Evolutionary conservation across 306 rosid species (phyloP).

Genomic region (Potentilla sterilis): DNA sequence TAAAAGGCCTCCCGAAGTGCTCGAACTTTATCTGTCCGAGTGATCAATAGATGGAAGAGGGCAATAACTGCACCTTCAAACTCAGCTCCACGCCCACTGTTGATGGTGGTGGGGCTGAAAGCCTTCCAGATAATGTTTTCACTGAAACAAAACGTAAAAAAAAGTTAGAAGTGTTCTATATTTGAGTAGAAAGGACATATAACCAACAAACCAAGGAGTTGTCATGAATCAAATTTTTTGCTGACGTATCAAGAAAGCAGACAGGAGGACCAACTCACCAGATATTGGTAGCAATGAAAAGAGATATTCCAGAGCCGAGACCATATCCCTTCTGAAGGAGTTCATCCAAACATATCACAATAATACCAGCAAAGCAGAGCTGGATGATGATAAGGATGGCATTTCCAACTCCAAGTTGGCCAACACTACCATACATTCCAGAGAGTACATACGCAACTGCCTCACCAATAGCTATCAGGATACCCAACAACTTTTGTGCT

Average conservation of each 20-base stretch:
- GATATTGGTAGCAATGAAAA: conserved; percentile 92
- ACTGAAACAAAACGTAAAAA: conserved; percentile 40
- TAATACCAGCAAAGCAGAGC: conserved; percentile 92
- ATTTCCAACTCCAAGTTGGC: conserved; percentile 97
- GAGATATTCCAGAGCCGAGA: conserved; percentile 96
- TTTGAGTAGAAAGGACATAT: not conserved
- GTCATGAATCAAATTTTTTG: not conserved
- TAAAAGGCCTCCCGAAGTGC: conserved; percentile 91
- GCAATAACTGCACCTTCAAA: conserved; percentile 97
- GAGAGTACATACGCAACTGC: conserved; percentile 98
- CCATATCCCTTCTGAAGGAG: conserved; percentile 99
- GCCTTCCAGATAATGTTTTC: conserved; percentile 95
- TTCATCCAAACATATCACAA: conserved; percentile 93
- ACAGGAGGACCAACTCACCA: conserved; percentile 47
- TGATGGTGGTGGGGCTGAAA: conserved; percentile 92
- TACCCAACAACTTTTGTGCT: conserved; percentile 87
- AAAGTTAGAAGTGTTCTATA: conserved; percentile 6
- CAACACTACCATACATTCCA: conserved; percentile 95
- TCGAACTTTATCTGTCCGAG: conserved; percentile 83
- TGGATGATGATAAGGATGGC: conserved; percentile 86
- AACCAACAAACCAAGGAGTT: not conserved
- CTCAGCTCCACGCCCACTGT: conserved; percentile 95
- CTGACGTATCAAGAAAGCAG: not conserved
- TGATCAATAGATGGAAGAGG: conserved; percentile 79
- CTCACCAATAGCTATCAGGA: conserved; percentile 92